Evolutionary conservation across 306 rosid species (phyloP).

Genomic region (Trichosanthes truncata): DNA sequence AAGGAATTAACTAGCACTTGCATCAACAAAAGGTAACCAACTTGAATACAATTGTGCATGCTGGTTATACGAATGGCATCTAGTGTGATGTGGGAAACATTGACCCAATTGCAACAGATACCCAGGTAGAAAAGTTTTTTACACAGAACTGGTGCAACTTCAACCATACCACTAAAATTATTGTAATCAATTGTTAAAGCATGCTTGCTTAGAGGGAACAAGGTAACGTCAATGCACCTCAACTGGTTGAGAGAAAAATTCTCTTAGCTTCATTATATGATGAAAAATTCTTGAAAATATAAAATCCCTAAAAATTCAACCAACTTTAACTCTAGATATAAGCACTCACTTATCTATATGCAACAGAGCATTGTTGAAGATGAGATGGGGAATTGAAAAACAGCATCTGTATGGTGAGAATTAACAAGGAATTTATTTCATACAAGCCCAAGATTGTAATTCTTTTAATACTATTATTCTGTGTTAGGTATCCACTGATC

Average conservation of each 20-base stretch:
- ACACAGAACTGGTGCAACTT: not conserved
- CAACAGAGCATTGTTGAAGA: not conserved
- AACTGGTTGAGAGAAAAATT: not conserved
- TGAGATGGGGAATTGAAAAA: not conserved
- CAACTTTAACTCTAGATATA: not conserved
- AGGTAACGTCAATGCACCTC: not conserved
- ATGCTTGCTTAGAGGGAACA: not conserved
- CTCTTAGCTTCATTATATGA: not conserved
- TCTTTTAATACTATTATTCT: not conserved
- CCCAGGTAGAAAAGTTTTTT: not conserved
- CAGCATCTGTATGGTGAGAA: not conserved
- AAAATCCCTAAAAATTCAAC: not conserved
- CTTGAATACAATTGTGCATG: not conserved
- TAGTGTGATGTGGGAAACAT: not conserved
- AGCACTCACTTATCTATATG: not conserved
- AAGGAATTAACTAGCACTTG: not conserved
- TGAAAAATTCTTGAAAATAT: not conserved
- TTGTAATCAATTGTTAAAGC: not conserved
- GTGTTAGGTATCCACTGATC: too few relatives aligned
- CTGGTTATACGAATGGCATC: not conserved
- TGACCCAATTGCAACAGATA: not conserved
- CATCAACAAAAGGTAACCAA: not conserved
- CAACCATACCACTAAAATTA: not conserved
- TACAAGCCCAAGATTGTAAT: not conserved
- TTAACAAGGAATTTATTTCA: not conserved